A percentile compares a stretch with the other conserved stretches of the same genome.
Evolutionary conservation across 2,329 filamentous ascomycete genomes (phyloP).

Genomic region (Xylaria sp.): DNA sequence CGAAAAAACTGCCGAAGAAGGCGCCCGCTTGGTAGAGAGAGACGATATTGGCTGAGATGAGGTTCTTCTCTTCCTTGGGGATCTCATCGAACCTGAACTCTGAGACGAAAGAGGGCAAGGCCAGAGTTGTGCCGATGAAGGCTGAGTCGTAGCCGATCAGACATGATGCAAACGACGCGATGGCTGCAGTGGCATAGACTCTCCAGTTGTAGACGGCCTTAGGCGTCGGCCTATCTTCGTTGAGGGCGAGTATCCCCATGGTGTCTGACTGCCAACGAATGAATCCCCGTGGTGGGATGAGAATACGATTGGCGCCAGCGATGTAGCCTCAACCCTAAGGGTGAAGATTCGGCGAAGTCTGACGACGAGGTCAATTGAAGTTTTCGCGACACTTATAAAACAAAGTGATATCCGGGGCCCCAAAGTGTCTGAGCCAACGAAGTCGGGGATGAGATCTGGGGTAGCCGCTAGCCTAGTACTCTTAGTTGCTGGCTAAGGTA

Average conservation of each 20-base stretch:
- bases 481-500: neutral
- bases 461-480: conserved; percentile 21
- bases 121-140: conserved; percentile 82
- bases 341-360: neutral
- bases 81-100: conserved; percentile 74
- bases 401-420: conserved; percentile 27
- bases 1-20: conserved; percentile 81
- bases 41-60: conserved; percentile 79
- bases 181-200: conserved; percentile 64
- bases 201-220: conserved; percentile 70
- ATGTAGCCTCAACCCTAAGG: conserved; percentile 8
- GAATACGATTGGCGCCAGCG: neutral
- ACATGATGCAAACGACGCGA: conserved; percentile 67
- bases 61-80: conserved; percentile 59
- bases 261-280: conserved; percentile 36
- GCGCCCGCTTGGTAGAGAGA: conserved; percentile 85
- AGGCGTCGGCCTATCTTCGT: conserved; percentile 68
- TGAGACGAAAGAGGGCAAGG: conserved; percentile 72
- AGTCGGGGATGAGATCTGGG: conserved; percentile 29
- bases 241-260: conserved; percentile 62
- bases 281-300: conserved; percentile 1
- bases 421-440: conserved; percentile 8
- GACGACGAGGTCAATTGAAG: neutral
- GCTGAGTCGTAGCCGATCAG: conserved; percentile 74
- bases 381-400: conserved; percentile 23